Evolutionary conservation across 306 rosid species (phyloP).

Genomic region (Trichosanthes truncata): DNA sequence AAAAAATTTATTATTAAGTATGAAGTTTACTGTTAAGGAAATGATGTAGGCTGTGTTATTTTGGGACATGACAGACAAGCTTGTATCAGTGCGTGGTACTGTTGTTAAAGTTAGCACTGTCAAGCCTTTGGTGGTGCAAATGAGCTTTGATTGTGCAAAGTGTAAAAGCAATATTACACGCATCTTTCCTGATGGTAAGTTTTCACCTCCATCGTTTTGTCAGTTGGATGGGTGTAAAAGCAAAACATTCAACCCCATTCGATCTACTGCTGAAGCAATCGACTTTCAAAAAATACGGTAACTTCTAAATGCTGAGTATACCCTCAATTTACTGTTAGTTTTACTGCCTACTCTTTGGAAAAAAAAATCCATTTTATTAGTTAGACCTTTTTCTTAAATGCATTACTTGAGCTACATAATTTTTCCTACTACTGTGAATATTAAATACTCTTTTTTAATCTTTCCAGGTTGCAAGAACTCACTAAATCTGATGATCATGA

Average conservation of each 20-base stretch:
- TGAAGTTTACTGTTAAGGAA: neutral
- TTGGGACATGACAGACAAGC: slow-evolving; percentile 51
- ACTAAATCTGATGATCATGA: slow-evolving; percentile 81
- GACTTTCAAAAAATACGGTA: slow-evolving; percentile 94
- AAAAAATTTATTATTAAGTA: neutral
- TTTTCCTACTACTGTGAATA: neutral
- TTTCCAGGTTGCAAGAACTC: slow-evolving; percentile 65
- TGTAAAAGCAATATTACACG: slow-evolving; percentile 56
- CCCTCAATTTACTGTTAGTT: neutral
- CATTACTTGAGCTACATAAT: neutral
- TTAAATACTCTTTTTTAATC: neutral
- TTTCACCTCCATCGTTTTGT: slow-evolving; percentile 70
- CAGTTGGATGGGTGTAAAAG: slow-evolving; percentile 83
- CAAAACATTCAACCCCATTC: slow-evolving; percentile 57
- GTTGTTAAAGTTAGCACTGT: slow-evolving; percentile 79
- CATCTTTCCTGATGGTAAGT: slow-evolving; percentile 79
- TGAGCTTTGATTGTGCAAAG: slow-evolving; percentile 73
- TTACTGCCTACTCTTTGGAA: neutral
- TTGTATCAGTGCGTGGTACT: slow-evolving; percentile 88
- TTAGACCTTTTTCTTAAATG: neutral
- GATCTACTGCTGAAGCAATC: slow-evolving; percentile 61
- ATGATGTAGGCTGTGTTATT: slow-evolving; percentile 10
- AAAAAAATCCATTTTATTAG: neutral
- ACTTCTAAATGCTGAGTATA: slow-evolving; percentile 9
- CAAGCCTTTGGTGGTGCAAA: slow-evolving; percentile 65